Conservation (phyloP, 1,139 yeast species). For the Protomyces pachydermus region DNA sequence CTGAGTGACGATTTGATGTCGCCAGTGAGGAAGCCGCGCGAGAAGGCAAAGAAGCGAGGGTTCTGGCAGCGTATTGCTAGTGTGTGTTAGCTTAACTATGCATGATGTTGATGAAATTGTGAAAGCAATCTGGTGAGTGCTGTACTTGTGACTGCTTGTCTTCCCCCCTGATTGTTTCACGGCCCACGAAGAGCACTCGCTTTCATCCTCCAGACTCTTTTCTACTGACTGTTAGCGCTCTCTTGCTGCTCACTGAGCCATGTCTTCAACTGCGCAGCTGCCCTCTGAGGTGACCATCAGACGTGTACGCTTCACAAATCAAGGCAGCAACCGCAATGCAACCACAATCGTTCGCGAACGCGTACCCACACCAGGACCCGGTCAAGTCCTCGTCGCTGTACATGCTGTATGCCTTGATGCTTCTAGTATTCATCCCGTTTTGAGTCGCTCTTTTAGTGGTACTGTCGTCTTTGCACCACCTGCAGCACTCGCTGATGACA, state of each 20-base stretch:
- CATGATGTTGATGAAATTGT: not conserved
- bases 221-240: not conserved
- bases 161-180: not conserved
- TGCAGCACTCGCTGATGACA: not conserved
- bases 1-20: not conserved
- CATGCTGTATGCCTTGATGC: slow-evolving; percentile 14
- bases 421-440: not conserved
- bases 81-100: not conserved
- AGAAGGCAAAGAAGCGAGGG: not conserved
- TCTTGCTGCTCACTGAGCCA: not conserved
- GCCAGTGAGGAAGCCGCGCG: not conserved
- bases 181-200: not conserved
- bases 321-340: not conserved
- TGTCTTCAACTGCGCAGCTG: not conserved
- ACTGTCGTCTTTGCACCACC: slow-evolving; percentile 9
- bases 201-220: not conserved
- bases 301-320: not conserved
- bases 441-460: slow-evolving; percentile 11
- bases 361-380: not conserved
- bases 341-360: not conserved
- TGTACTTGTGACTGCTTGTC: not conserved
- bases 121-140: not conserved
- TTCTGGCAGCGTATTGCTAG: not conserved
- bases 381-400: slow-evolving; percentile 6
- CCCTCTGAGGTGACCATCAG: not conserved